phyloP scores from a whole-genome alignment of 2,329 filamentous ascomycete genomes.

The Berkeleyomyces basicola region DNA sequence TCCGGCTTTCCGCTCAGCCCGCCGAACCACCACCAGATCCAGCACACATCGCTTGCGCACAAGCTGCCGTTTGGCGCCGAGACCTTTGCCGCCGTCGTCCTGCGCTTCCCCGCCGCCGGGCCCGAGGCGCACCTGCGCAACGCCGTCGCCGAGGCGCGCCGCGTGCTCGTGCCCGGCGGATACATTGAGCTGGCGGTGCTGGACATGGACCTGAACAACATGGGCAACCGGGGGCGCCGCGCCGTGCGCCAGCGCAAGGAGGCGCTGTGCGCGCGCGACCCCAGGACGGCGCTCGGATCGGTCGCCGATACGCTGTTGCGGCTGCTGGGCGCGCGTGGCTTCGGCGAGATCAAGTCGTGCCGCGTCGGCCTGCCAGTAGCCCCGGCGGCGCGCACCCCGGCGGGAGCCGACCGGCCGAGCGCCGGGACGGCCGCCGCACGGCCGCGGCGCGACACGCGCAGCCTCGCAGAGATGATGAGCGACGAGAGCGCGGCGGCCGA shows the following conservation, averaged over 20 bases:
- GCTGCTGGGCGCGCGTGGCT: slow-evolving; percentile 51
- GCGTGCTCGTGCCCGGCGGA: slow-evolving; percentile 61
- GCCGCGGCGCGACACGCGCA: slow-evolving; percentile 29
- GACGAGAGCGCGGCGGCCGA: slow-evolving; percentile 56
- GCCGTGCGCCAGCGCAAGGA: slow-evolving; percentile 57
- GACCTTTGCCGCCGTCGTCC: slow-evolving; percentile 60
- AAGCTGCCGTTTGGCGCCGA: slow-evolving; percentile 61
- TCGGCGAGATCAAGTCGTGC: slow-evolving; percentile 56
- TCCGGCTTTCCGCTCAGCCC: slow-evolving; percentile 39
- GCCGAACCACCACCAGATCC: slow-evolving; percentile 59
- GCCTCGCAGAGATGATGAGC: slow-evolving; percentile 55
- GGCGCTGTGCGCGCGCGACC: slow-evolving; percentile 43
- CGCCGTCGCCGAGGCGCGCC: slow-evolving; percentile 57
- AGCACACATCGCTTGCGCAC: slow-evolving; percentile 43
- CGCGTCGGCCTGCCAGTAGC: slow-evolving; percentile 57
- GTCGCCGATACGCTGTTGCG: slow-evolving; percentile 46
- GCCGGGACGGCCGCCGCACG: too few species aligned
- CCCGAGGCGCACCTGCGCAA: slow-evolving; percentile 53
- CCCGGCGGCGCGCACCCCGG: slow-evolving; percentile 19
- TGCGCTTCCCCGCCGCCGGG: slow-evolving; percentile 57
- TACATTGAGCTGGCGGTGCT: slow-evolving; percentile 65
- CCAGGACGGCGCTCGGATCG: slow-evolving; percentile 42
- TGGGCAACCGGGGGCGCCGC: slow-evolving; percentile 55
- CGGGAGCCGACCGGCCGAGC: background rate
- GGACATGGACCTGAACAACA: slow-evolving; percentile 67